A percentile compares a stretch with the other conserved stretches of the same genome.
Evolutionary conservation across 371 early-diverging fungal genomes (phyloP).

Genomic region (Circinella minor): DNA sequence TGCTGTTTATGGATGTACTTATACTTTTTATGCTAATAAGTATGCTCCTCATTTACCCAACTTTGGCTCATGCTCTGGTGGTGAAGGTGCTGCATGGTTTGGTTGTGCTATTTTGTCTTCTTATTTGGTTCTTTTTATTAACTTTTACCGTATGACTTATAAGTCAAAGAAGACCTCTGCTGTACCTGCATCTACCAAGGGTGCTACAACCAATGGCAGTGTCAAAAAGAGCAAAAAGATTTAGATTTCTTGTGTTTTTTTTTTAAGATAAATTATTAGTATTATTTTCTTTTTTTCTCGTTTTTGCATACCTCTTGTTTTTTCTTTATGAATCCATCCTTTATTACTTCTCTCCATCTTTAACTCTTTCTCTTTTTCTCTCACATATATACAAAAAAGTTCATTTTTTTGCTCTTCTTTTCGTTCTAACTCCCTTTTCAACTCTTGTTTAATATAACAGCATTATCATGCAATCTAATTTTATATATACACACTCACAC

Average conservation of each 20-base stretch:
- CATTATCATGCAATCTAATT: too few relatives aligned
- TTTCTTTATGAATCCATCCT: too few relatives aligned
- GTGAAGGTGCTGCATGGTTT: constrained; percentile 74
- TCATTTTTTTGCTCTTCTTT: too few relatives aligned
- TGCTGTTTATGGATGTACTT: constrained; percentile 74
- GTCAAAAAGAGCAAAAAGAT: constrained; percentile 26
- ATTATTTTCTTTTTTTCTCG: background rate
- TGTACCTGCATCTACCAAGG: constrained; percentile 2
- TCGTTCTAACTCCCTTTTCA: too few relatives aligned
- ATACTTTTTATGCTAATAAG: constrained; percentile 70
- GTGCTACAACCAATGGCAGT: background rate
- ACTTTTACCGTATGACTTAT: constrained; percentile 85
- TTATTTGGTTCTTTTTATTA: constrained; percentile 84
- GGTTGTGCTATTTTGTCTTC: constrained; percentile 78
- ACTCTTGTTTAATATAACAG: too few relatives aligned
- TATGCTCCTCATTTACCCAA: constrained; percentile 67
- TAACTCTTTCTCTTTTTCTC: background rate
- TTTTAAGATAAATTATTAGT: background rate
- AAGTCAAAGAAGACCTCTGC: constrained; percentile 34
- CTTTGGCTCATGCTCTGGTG: constrained; percentile 76
- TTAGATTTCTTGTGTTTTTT: background rate
- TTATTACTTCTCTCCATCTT: too few relatives aligned
- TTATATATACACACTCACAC: too few relatives aligned
- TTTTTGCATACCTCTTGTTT: background rate
- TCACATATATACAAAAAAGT: background rate